Conservation (phyloP, 23 red algal genomes). For the Cyanidium caldarium region DNA sequence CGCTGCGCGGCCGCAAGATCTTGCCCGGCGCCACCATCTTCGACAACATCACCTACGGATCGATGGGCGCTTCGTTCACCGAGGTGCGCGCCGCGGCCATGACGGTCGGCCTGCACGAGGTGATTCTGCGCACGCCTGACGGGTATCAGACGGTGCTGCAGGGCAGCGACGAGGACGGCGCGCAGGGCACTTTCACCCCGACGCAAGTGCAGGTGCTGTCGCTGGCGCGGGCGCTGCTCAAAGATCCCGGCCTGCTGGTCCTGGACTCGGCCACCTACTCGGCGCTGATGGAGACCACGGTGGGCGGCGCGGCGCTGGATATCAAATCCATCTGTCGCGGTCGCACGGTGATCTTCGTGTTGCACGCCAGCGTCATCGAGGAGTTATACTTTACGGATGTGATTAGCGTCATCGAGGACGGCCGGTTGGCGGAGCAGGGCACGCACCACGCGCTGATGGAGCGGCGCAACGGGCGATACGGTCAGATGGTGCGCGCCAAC, state of each 20-base stretch:
- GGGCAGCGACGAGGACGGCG: background rate
- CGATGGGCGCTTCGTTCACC: background rate
- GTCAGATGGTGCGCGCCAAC: background rate
- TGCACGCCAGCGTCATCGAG: background rate
- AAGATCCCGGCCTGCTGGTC: background rate
- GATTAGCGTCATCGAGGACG: slow-evolving; percentile 2
- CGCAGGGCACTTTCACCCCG: background rate
- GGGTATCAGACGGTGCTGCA: background rate
- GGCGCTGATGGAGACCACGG: background rate
- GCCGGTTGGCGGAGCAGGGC: background rate
- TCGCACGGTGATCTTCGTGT: slow-evolving; percentile 1
- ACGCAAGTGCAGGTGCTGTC: background rate
- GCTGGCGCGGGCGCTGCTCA: background rate
- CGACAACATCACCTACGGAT: background rate
- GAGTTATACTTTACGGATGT: background rate
- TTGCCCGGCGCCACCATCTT: background rate
- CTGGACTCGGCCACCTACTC: background rate
- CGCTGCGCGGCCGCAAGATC: background rate
- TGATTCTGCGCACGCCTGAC: background rate
- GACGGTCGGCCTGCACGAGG: background rate
- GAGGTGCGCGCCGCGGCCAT: background rate
- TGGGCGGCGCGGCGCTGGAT: background rate
- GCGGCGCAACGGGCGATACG: background rate
- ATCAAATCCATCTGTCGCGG: background rate
- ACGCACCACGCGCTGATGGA: background rate